A percentile compares a stretch with the other conserved stretches of the same genome.
Evolutionary conservation across 306 rosid species (phyloP).

Genomic region (Abrus precatorius): DNA sequence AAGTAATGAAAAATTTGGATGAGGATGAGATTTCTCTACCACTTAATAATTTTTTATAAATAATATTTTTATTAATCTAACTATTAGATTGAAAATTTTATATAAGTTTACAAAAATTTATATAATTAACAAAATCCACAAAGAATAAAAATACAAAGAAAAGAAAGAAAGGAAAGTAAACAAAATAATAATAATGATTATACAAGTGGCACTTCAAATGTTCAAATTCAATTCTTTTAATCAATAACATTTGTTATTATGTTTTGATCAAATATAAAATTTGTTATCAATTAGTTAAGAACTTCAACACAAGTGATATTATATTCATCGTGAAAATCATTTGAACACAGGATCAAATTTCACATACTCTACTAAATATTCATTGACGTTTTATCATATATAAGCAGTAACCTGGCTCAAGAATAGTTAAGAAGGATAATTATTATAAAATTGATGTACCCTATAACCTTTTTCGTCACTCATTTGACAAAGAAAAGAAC

Average conservation of each 20-base stretch:
- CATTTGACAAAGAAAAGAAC: constrained; percentile 38
- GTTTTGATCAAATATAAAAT: not conserved
- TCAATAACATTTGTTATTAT: not conserved
- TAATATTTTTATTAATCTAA: too few species aligned
- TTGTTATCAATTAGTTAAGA: not conserved
- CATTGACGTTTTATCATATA: too few species aligned
- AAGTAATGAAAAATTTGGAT: not conserved
- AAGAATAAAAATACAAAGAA: too few species aligned
- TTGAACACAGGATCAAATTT: too few species aligned
- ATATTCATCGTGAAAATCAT: not conserved
- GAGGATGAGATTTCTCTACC: too few species aligned
- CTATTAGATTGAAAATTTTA: too few species aligned
- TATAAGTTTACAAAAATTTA: too few species aligned
- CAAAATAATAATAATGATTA: too few species aligned
- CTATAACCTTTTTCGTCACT: constrained; percentile 23
- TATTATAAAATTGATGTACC: constrained; percentile 20
- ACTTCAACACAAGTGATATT: not conserved
- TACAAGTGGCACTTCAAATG: not conserved
- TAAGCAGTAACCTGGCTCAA: constrained; percentile 32
- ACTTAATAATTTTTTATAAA: too few species aligned
- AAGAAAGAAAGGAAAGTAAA: too few species aligned
- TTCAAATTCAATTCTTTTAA: not conserved
- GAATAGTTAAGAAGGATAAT: constrained; percentile 6
- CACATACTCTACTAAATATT: not conserved
- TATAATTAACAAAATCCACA: too few species aligned